Base-by-base conservation (phyloP, 2,329 filamentous ascomycete species). In the Aspergillus sojae region DNA sequence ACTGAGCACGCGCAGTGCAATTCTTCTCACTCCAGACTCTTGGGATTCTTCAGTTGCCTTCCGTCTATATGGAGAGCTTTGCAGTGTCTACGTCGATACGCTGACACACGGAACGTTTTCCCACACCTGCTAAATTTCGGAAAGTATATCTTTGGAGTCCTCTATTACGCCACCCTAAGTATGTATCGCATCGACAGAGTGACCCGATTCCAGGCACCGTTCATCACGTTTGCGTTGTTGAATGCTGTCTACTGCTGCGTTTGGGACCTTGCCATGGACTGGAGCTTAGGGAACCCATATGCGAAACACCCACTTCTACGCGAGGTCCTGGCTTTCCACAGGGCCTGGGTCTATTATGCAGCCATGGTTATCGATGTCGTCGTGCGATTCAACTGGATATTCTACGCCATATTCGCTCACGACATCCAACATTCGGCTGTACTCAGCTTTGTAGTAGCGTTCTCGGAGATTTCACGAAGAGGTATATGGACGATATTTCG, bases 231-330 rank as follows among this genome's bases (percentile, higher is more conserved):
- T 70, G 92, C 93, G 0, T 83, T 85, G n/a, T 78, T 96, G 68
- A 99, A 97, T 75, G 86, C 89, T 52, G 78, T 96, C 32, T 98
- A 97, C 77, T 89, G 86, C 70, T 93, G 89, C 11, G 85, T 97
- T 48, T 99, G 95, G 95, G 95, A 99, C 75, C 81, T 99, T 1
- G 88, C 93, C 67, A 97, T 98, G 91, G 95, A 99, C 77, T 98
- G 95, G 85, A 95, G 91, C 63, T 84, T 97, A n/a, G 85, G 94
- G 3, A 93, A 97, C 70, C 85, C 90, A 0, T 87, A 89, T 61
- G 87, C 91, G 0, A 85, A 86, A 12, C 83, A 91, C 68, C 85
- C 81, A 1, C 84, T 89, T 56, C 85, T 97, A 12, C 90, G 95
- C 7, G 88, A 94, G 63, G 89, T 91, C 10, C 84, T 95, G 0